A percentile compares a stretch with the other conserved stretches of the same genome.
phyloP scores from a whole-genome alignment of 495 filamentous ascomycete genomes.

The Penicillium herquei region DNA sequence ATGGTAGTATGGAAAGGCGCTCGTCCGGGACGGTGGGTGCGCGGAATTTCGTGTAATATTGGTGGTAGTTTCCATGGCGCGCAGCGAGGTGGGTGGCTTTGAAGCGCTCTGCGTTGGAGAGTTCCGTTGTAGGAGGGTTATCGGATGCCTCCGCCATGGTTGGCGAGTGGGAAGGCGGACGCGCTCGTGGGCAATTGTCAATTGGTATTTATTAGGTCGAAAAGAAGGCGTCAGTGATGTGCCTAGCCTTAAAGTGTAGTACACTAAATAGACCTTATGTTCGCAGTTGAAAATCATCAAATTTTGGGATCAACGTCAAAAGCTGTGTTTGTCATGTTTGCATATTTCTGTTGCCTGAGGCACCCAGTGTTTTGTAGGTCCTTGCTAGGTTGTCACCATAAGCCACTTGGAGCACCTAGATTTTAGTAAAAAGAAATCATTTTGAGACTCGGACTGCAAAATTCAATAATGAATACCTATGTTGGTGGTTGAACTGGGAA shows the following conservation, averaged over 20 bases:
- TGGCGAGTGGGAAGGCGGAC: slow-evolving; percentile 12
- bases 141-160: slow-evolving; percentile 24
- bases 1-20: slow-evolving; percentile 29
- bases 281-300: slow-evolving; percentile 14
- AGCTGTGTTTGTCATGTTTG: slow-evolving; percentile 22
- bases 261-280: slow-evolving; percentile 13
- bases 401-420: too few species aligned
- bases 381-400: too few species aligned
- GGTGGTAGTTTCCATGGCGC: slow-evolving; percentile 32
- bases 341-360: slow-evolving; percentile 19
- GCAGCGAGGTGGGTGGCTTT: slow-evolving; percentile 31
- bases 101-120: slow-evolving; percentile 30
- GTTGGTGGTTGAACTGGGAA: too few species aligned
- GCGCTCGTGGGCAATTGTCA: not conserved
- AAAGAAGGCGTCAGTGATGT: slow-evolving; percentile 10
- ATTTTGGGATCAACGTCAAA: slow-evolving; percentile 12
- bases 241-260: slow-evolving; percentile 7
- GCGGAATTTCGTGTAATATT: slow-evolving; percentile 32
- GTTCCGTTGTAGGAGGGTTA: slow-evolving; percentile 19
- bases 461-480: too few species aligned
- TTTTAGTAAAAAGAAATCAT: too few species aligned
- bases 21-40: slow-evolving; percentile 27
- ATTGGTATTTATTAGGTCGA: slow-evolving; percentile 14
- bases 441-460: too few species aligned
- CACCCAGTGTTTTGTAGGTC: too few species aligned